phyloP scores from a whole-genome alignment of 441 rosid species.

The Adansonia gregorii region DNA sequence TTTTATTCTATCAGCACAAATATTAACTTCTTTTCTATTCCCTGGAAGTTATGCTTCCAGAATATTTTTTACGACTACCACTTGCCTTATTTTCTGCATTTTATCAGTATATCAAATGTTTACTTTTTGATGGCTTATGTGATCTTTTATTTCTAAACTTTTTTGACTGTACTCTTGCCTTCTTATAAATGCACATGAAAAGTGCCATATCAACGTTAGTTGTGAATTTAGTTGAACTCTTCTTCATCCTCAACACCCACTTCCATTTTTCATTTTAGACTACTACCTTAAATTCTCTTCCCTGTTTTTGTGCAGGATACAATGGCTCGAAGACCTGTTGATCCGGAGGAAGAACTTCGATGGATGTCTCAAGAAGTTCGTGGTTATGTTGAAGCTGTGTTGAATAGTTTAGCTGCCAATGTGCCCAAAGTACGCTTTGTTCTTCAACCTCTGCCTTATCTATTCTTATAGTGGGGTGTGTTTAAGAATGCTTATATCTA shows the following conservation, averaged over 20 bases:
- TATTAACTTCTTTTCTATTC: constrained; percentile 3
- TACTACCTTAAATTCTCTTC: neutral
- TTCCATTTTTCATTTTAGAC: neutral
- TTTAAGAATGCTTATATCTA: neutral
- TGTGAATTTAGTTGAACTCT: neutral
- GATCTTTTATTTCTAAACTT: neutral
- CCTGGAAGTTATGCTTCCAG: neutral
- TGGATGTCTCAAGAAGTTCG: constrained; percentile 90
- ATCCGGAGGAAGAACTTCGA: constrained; percentile 79
- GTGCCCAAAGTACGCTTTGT: constrained; percentile 61
- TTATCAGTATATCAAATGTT: constrained; percentile 13
- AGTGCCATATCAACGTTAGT: neutral
- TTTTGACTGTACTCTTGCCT: constrained; percentile 1
- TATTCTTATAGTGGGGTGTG: neutral
- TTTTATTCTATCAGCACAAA: neutral
- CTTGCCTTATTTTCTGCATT: neutral
- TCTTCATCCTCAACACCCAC: neutral
- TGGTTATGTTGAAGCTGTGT: constrained; percentile 77
- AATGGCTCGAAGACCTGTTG: constrained; percentile 62
- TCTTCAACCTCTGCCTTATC: neutral
- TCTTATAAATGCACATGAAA: neutral
- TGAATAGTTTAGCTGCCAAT: constrained; percentile 75
- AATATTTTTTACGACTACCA: neutral
- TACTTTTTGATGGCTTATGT: neutral
- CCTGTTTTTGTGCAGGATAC: constrained; percentile 49